Evolutionary conservation across 2,329 filamentous ascomycete genomes (phyloP).

Genomic region (Fusarium brevicatenulatum): DNA sequence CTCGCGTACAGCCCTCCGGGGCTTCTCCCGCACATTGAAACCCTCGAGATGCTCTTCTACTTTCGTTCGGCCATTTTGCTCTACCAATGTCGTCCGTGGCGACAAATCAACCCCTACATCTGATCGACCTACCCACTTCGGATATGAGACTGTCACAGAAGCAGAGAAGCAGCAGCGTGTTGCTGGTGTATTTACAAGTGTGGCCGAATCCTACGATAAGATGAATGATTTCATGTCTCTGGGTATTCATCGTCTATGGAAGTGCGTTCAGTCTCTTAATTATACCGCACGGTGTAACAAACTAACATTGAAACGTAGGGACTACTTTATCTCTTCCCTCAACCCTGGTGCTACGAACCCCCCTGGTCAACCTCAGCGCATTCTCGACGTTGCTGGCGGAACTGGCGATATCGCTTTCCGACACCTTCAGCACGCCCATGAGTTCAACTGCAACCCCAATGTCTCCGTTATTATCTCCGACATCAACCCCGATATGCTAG

Average conservation of each 20-base stretch:
- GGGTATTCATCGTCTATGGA: conserved; percentile 96
- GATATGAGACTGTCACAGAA: conserved; percentile 86
- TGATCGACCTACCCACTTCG: conserved; percentile 84
- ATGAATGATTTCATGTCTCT: conserved; percentile 99
- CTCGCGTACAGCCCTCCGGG: conserved; percentile 45
- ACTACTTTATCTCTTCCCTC: conserved; percentile 91
- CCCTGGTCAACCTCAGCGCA: conserved; percentile 65
- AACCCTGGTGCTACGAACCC: conserved; percentile 77
- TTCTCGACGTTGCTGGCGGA: conserved; percentile 96
- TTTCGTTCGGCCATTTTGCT: conserved; percentile 45
- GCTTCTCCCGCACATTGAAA: conserved; percentile 41
- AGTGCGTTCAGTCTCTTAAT: conserved; percentile 56
- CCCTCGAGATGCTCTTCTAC: conserved; percentile 22
- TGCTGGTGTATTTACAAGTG: conserved; percentile 90
- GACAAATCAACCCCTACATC: conserved; percentile 46
- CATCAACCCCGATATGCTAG: conserved; percentile 96
- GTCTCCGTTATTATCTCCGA: conserved; percentile 91
- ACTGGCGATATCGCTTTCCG: conserved; percentile 98
- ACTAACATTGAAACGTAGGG: conserved; percentile 55
- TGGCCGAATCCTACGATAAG: conserved; percentile 92
- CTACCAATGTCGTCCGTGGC: conserved; percentile 42
- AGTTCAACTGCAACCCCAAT: conserved; percentile 76
- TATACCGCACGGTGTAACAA: background rate
- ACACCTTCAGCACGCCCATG: conserved; percentile 89
- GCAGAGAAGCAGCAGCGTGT: conserved; percentile 78